These are phyloP conservation scores for Sedum album DNA, from an alignment of 164 flowering plant species.

Conservation along the genomic window DNA sequence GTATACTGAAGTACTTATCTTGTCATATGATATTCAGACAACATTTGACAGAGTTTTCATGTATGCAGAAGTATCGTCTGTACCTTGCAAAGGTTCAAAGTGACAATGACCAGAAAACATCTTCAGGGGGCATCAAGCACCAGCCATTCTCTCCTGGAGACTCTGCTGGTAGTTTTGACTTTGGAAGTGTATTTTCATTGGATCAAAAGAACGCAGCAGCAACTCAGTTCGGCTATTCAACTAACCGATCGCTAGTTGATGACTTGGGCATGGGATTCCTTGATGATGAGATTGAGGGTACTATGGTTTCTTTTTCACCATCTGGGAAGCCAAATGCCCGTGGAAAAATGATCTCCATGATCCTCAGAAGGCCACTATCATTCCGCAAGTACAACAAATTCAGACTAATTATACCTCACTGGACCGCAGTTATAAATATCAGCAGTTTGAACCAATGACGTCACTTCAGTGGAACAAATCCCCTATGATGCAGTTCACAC, in stretches of 20 bases:
- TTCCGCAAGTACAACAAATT: slow-evolving; percentile 4
- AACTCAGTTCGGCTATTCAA: slow-evolving; percentile 1
- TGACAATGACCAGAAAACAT: slow-evolving; percentile 13
- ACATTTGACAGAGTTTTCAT: slow-evolving; percentile 2
- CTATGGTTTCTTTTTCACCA: slow-evolving; percentile 11
- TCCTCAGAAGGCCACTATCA: not conserved
- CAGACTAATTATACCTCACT: slow-evolving; percentile 8
- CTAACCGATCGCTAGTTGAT: not conserved
- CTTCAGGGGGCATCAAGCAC: slow-evolving; percentile 5
- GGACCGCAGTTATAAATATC: not conserved
- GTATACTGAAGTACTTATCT: too few relatives aligned
- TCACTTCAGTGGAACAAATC: slow-evolving; percentile 4
- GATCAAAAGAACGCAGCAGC: slow-evolving; percentile 4
- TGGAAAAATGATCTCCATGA: slow-evolving; percentile 1
- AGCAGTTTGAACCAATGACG: not conserved
- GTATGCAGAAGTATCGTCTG: slow-evolving; percentile 15
- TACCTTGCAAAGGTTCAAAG: slow-evolving; percentile 15
- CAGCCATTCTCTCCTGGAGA: slow-evolving; percentile 7
- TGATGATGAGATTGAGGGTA: slow-evolving; percentile 12
- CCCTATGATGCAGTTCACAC: slow-evolving; percentile 1
- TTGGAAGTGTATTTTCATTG: slow-evolving; percentile 4
- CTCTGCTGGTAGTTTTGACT: slow-evolving; percentile 11
- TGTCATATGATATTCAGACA: not conserved
- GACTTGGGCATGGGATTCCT: not conserved
- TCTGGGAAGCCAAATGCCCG: not conserved